Conservation (phyloP, 495 filamentous ascomycete genomes). For the Talaromyces trachyspermus region DNA sequence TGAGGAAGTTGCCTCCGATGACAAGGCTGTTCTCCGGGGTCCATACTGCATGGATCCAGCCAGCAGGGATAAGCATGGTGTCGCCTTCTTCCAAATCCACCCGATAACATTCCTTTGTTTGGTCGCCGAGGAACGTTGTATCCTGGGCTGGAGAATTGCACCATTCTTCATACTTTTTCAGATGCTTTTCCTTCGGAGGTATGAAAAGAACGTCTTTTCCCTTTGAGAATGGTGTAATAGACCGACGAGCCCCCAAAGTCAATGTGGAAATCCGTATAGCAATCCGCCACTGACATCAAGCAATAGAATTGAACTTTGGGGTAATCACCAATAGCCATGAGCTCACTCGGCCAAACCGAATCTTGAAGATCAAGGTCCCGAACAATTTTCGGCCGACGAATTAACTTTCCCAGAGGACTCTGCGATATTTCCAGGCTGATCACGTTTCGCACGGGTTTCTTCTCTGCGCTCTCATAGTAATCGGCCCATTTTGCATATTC, state of each 20-base stretch:
- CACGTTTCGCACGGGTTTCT: slow-evolving; percentile 64
- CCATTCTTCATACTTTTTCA: slow-evolving; percentile 76
- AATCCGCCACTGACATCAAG: slow-evolving; percentile 73
- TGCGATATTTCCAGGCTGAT: slow-evolving; percentile 71
- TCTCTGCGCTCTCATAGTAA: slow-evolving; percentile 61
- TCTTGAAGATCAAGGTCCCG: slow-evolving; percentile 68
- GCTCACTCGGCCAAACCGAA: slow-evolving; percentile 60
- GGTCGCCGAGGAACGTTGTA: slow-evolving; percentile 56
- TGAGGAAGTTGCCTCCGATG: slow-evolving; percentile 72
- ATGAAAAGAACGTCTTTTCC: slow-evolving; percentile 80
- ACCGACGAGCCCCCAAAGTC: slow-evolving; percentile 76
- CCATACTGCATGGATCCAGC: slow-evolving; percentile 79
- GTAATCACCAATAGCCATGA: slow-evolving; percentile 47
- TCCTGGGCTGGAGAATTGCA: slow-evolving; percentile 67
- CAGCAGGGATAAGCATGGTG: slow-evolving; percentile 72
- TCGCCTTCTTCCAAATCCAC: slow-evolving; percentile 67
- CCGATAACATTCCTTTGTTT: slow-evolving; percentile 67
- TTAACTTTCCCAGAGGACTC: slow-evolving; percentile 56
- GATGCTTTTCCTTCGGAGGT: slow-evolving; percentile 62
- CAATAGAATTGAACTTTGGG: slow-evolving; percentile 66
- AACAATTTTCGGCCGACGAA: slow-evolving; percentile 62
- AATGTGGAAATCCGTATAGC: slow-evolving; percentile 75
- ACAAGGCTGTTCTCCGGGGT: slow-evolving; percentile 70
- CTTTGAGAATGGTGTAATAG: slow-evolving; percentile 71
- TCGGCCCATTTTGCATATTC: slow-evolving; percentile 69